phyloP scores from a whole-genome alignment of 2,329 filamentous ascomycete genomes.

The Nigrospora sphaerica region DNA sequence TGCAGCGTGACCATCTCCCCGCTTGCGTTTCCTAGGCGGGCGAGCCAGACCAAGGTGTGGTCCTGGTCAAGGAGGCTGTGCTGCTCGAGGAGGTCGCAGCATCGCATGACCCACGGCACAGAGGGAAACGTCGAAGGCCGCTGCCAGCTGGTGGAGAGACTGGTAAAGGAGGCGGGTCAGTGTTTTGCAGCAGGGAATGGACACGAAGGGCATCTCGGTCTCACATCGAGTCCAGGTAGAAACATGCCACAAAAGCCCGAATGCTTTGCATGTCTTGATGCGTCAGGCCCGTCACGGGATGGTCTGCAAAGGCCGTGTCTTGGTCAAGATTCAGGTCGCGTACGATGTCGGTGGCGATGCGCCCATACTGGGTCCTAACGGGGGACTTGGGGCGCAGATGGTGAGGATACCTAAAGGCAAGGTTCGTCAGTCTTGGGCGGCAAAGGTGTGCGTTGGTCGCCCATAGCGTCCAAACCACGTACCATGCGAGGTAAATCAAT shows the following conservation, averaged over 20 bases:
- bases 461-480: slow-evolving; percentile 6
- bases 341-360: slow-evolving; percentile 43
- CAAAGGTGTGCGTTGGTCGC: background rate
- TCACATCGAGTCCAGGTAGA: slow-evolving; percentile 34
- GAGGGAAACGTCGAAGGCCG: slow-evolving; percentile 19
- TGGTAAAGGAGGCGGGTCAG: too few species aligned
- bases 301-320: slow-evolving; percentile 13
- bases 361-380: slow-evolving; percentile 32
- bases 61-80: slow-evolving; percentile 30
- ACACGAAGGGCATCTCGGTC: slow-evolving; percentile 4
- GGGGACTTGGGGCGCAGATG: slow-evolving; percentile 38
- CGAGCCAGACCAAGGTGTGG: slow-evolving; percentile 33
- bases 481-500: slow-evolving; percentile 52
- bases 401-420: slow-evolving; percentile 40
- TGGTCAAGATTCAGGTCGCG: slow-evolving; percentile 42
- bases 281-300: background rate
- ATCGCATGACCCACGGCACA: slow-evolving; percentile 34
- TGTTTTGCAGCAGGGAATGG: background rate
- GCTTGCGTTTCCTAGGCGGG: slow-evolving; percentile 31
- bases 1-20: slow-evolving; percentile 28
- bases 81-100: slow-evolving; percentile 35
- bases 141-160: too few species aligned
- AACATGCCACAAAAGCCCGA: slow-evolving; percentile 38
- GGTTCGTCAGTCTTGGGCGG: background rate
- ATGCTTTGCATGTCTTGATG: slow-evolving; percentile 31